A percentile compares a stretch with the other conserved stretches of the same genome.
Evolutionary conservation across 2,329 filamentous ascomycete species (phyloP).

Genomic region (Verruconis gallopava): DNA sequence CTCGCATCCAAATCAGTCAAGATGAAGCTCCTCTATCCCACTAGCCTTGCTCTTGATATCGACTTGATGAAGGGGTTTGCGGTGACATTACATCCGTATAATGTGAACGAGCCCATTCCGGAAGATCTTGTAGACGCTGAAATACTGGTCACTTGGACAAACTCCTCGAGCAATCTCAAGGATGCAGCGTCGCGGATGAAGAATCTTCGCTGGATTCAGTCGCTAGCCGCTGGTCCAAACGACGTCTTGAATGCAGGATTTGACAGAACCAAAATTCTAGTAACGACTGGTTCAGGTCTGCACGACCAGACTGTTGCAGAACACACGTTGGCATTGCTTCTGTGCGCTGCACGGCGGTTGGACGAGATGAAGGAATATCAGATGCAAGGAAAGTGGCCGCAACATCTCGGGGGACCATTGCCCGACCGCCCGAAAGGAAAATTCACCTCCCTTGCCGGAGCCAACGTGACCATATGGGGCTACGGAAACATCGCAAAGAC

Average conservation of each 20-base stretch:
- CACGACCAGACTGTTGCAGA: constrained; percentile 54
- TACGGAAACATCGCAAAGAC: constrained; percentile 55
- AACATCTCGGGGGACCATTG: constrained; percentile 48
- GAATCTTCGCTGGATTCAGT: constrained; percentile 52
- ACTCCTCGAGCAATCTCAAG: constrained; percentile 43
- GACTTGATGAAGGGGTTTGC: constrained; percentile 45
- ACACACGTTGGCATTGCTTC: constrained; percentile 47
- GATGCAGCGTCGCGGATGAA: constrained; percentile 43
- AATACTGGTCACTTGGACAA: constrained; percentile 49
- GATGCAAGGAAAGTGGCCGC: constrained; percentile 43
- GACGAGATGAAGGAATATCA: constrained; percentile 52
- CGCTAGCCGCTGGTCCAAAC: constrained; percentile 52
- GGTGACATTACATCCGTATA: constrained; percentile 45
- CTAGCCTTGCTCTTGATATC: constrained; percentile 45
- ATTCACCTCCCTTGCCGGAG: constrained; percentile 48
- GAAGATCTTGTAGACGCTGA: constrained; percentile 46
- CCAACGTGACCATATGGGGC: constrained; percentile 49
- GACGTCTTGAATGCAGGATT: constrained; percentile 52
- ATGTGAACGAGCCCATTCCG: constrained; percentile 43
- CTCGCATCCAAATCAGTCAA: constrained; percentile 17
- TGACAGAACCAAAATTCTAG: constrained; percentile 36
- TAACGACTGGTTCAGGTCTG: constrained; percentile 50
- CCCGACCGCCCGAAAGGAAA: constrained; percentile 42
- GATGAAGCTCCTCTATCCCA: constrained; percentile 57
- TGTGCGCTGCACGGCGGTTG: constrained; percentile 43